Evolutionary conservation across 441 rosid species (phyloP), one percentile per base, ranked within the genome.

Genomic region (Francoa sonchifolia): DNA sequence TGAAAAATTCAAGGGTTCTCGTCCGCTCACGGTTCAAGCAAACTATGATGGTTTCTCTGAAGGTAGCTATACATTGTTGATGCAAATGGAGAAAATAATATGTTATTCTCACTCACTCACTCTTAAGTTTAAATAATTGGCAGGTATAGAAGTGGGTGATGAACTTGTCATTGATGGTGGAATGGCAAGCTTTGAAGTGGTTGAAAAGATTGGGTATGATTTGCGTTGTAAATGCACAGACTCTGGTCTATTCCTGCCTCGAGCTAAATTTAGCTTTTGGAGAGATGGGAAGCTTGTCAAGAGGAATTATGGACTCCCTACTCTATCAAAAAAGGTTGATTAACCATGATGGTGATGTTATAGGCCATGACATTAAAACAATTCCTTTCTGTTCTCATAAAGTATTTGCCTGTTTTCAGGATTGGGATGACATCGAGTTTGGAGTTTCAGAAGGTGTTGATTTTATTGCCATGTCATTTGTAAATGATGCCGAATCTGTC

Each of bases 191-290:
- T 81, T 77, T 61, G 63, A 72, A 44, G 83, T 77, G 15, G 61
- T 58, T 54, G 81, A 81, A 58, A 81, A 52, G 39, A 55, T 60
- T 58, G 87, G 79, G 40, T 50, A 39, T 42, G 87, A 72, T 51
- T 32, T 81, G 61, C 59, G 55, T 9, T 81, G 92, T 32, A 65
- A 62, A 60, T 81, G 92, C 62, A 73, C 58, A 13, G 87, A 74
- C 50, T 60, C 87, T 25, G 87, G 92, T 38, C 48, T 77, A 8
- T 59, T 81, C 47, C 67, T 81, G 25, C 92, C 87, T 37, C 62
- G 79, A 8, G 86, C 92, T 12, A 81, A 81, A 55, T 61, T 81
- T 52, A 77, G 80, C 67, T 74, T 73, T 32, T 63, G 92, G 92
- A 65, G 92, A 62, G 53, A 71, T 32, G 92, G 83, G 32, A 74